These are phyloP conservation scores for Penicillium verrucosum DNA, from an alignment of 2,329 filamentous ascomycete species.

Conservation along the genomic window DNA sequence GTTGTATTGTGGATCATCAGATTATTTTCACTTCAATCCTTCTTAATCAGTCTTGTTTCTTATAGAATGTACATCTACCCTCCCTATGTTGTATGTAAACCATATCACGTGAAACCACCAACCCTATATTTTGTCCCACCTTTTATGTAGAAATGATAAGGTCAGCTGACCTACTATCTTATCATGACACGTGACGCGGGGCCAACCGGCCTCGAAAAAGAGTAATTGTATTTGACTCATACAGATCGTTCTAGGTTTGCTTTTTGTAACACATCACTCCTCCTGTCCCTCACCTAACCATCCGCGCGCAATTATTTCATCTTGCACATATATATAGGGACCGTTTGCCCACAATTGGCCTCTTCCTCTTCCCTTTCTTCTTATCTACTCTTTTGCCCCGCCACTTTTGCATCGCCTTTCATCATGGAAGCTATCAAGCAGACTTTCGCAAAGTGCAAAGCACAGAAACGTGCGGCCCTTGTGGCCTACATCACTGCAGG, in stretches of 20 bases:
- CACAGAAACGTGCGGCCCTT: conserved; percentile 68
- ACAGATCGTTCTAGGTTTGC: not conserved
- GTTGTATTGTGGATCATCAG: not conserved
- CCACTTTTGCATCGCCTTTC: not conserved
- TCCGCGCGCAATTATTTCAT: not conserved
- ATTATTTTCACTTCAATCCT: not conserved
- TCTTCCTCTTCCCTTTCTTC: not conserved
- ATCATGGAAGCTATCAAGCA: conserved; percentile 54
- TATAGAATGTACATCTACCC: not conserved
- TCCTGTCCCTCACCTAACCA: not conserved
- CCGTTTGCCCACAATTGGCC: conserved; percentile 8
- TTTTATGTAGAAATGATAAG: not conserved
- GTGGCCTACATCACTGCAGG: conserved; percentile 97
- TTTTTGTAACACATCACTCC: not conserved
- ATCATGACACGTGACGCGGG: conserved; percentile 20
- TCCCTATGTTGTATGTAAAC: not conserved
- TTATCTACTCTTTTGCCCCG: conserved; percentile 9
- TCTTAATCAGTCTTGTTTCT: not conserved
- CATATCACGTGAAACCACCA: not conserved
- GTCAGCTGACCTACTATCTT: conserved; percentile 8
- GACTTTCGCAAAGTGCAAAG: conserved; percentile 57
- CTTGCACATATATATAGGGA: not conserved
- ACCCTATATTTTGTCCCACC: not conserved
- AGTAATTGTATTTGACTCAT: conserved; percentile 16
- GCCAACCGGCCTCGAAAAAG: conserved; percentile 15